Conservation (phyloP, 257 asterid species). For the Nicotiana undulata region DNA sequence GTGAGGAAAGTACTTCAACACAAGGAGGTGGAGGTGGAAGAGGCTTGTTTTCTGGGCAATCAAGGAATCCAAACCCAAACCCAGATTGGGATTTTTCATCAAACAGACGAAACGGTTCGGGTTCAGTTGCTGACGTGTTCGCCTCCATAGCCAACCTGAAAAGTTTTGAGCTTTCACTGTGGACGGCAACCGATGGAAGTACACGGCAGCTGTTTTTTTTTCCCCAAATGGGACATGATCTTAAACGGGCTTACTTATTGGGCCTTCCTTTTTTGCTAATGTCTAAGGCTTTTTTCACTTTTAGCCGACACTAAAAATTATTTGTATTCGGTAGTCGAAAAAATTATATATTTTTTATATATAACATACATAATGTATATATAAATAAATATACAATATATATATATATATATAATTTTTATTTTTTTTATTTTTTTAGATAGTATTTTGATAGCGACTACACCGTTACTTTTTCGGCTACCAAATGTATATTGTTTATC, state of each 20-base stretch:
- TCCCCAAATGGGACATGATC: conserved; percentile 13
- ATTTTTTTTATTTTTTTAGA: too few species aligned
- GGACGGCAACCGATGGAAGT: not conserved
- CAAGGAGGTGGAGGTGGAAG: conserved; percentile 70
- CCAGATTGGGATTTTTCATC: conserved; percentile 37
- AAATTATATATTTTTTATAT: too few species aligned
- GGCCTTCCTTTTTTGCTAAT: too few species aligned
- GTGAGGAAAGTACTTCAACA: conserved; percentile 55
- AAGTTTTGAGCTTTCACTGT: not conserved
- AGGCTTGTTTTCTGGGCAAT: conserved; percentile 37
- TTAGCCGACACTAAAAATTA: too few species aligned
- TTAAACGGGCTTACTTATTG: not conserved
- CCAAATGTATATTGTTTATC: too few species aligned
- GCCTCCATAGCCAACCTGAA: not conserved
- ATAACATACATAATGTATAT: too few species aligned
- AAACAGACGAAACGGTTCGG: conserved; percentile 41
- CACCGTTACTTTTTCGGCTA: too few species aligned
- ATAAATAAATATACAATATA: too few species aligned
- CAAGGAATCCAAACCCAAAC: conserved; percentile 24
- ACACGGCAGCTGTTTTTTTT: not conserved
- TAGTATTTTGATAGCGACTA: too few species aligned
- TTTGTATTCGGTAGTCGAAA: too few species aligned
- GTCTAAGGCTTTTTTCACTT: too few species aligned
- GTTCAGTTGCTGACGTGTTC: not conserved
- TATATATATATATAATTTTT: too few species aligned